phyloP scores from a whole-genome alignment of 257 asterid genomes.

The Ophiorrhiza pumila region DNA sequence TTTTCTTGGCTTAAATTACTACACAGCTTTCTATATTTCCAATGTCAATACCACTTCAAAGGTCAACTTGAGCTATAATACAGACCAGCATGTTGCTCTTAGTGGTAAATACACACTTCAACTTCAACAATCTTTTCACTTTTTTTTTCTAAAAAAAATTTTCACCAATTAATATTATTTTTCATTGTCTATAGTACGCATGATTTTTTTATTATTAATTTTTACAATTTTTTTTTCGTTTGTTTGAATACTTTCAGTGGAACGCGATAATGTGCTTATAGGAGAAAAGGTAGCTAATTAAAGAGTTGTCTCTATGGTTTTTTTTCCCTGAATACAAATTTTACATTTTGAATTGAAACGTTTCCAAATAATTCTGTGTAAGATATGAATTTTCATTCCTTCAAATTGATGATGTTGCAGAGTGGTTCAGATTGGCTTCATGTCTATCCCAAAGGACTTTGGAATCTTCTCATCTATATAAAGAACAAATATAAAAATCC shows the following conservation, averaged over 20 bases:
- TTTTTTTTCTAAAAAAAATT: too few species aligned
- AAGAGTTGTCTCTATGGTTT: too few species aligned
- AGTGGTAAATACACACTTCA: slow-evolving; percentile 22
- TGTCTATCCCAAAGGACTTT: slow-evolving; percentile 31
- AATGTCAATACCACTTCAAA: neutral
- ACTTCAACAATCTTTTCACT: too few species aligned
- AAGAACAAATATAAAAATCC: slow-evolving; percentile 28
- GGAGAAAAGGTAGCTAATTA: neutral
- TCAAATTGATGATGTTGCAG: slow-evolving; percentile 16
- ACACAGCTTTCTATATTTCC: slow-evolving; percentile 15
- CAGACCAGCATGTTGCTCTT: slow-evolving; percentile 7
- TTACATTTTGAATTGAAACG: too few species aligned
- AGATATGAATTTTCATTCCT: too few species aligned
- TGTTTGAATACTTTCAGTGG: neutral
- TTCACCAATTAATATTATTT: too few species aligned
- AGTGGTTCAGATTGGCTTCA: slow-evolving; percentile 33
- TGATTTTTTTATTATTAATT: too few species aligned
- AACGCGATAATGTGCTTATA: slow-evolving; percentile 4
- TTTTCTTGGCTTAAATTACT: slow-evolving; percentile 28
- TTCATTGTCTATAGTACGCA: too few species aligned
- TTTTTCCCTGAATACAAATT: too few species aligned
- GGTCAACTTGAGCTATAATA: neutral
- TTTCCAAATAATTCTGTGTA: too few species aligned
- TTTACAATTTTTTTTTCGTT: too few species aligned
- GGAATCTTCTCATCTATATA: slow-evolving; percentile 16